phyloP scores from a whole-genome alignment of 1,284 basidiomycete genomes.

The Phellopilus nigrolimitatus region DNA sequence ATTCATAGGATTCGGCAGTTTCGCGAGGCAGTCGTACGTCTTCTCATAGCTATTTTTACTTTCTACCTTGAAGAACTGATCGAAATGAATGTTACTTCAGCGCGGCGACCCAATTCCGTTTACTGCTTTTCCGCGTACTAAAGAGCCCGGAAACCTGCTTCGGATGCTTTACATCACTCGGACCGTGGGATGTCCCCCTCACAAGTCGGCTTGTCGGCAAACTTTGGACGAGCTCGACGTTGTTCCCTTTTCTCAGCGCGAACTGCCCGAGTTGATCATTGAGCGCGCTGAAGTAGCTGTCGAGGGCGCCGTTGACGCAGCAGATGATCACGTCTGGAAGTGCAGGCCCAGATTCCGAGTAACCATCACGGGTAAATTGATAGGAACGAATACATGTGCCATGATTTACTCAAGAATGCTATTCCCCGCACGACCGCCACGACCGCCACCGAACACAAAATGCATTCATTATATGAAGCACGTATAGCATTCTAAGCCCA shows the following conservation, averaged over 20 bases:
- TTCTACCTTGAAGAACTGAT: too few species aligned
- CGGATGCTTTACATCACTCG: conserved; percentile 14
- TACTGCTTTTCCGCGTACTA: conserved; percentile 23
- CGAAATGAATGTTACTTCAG: conserved; percentile 29
- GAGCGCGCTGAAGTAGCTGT: background rate
- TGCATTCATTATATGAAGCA: too few species aligned
- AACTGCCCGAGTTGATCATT: background rate
- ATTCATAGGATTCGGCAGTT: conserved; percentile 43
- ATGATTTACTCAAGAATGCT: too few species aligned
- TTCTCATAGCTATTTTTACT: conserved; percentile 14
- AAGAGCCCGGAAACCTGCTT: conserved; percentile 12
- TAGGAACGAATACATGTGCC: too few species aligned
- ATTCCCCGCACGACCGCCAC: too few species aligned
- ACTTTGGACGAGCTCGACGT: background rate
- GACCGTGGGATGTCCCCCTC: background rate
- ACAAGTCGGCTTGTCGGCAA: background rate
- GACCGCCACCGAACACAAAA: too few species aligned
- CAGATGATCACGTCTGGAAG: background rate
- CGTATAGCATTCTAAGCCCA: too few species aligned
- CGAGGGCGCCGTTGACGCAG: background rate
- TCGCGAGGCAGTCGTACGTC: conserved; percentile 43
- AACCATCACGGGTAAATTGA: background rate
- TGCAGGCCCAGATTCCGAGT: background rate
- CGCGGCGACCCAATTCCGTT: conserved; percentile 31
- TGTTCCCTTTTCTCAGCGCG: background rate